Base-by-base conservation (phyloP, 495 filamentous ascomycete species). In the Cercophora scortea region DNA sequence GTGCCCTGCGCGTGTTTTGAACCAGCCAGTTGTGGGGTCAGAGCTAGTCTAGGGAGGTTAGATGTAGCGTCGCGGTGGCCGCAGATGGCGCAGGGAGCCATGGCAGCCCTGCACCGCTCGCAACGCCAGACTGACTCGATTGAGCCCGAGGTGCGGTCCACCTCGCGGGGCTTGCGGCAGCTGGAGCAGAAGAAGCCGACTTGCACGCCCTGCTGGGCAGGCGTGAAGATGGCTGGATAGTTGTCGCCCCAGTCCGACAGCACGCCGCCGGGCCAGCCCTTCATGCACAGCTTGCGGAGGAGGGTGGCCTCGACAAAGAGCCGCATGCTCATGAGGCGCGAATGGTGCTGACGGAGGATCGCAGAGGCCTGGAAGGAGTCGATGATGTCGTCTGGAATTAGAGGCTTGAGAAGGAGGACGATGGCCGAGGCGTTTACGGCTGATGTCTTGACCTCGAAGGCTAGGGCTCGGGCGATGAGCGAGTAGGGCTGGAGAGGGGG, bases 261-360 rank as follows among this genome's bases (percentile, higher is more conserved):
- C 1, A 43, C 25, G 7, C 68, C 74, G 34, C 62, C 62, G 0
- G 73, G 72, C 74, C 60, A 81, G 46, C 59, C 78, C 18, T 70
- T 59, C 47, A 73, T 77, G 53, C 81, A 86, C 32, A 85, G 70
- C 32, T 87, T 82, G 4, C 87, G 84, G 12, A 90, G 74, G 33
- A 85, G 73, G 6, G 84, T 76, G 17, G 87, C 85, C 60, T 88
- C 82, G 38, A 80, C 62, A 59, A 84, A 82, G 62, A 89, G 77
- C 42, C 78, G 77, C 58, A 87, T 79, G 40, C 67, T 71, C 58
- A 81, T 74, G 0, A 90, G 79, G 5, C 81, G 79, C 33, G 75
- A 71, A 60, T 89, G 84, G 60, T 87, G 85, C 38, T 81, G 74
- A 32, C 78, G 72, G 51, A 88, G 74, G 41, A 88, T 77, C 32